These are phyloP conservation scores for Flaveria bidentis DNA, from an alignment of 129 eudicot genomes.

Conservation along the genomic window DNA sequence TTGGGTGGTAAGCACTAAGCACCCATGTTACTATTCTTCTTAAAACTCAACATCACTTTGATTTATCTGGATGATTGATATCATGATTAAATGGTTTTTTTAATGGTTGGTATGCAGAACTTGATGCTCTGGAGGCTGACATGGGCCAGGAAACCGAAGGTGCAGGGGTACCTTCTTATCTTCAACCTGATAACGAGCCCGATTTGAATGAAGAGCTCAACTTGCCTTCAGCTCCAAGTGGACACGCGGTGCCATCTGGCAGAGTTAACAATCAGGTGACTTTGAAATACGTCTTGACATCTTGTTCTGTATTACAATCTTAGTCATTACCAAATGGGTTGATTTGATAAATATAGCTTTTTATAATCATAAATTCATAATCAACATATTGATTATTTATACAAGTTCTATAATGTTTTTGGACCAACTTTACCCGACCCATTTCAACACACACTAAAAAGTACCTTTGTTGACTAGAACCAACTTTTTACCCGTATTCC, in stretches of 20 bases:
- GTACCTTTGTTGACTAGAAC: not conserved
- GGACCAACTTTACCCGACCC: not conserved
- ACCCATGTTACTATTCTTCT: not conserved
- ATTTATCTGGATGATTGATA: conserved; percentile 12
- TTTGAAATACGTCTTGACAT: not conserved
- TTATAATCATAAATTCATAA: too few relatives aligned
- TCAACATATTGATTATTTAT: too few relatives aligned
- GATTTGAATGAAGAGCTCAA: conserved; percentile 70
- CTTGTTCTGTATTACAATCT: not conserved
- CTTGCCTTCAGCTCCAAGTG: conserved; percentile 83
- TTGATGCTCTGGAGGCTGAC: conserved; percentile 94
- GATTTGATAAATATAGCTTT: not conserved
- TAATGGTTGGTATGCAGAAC: conserved; percentile 53
- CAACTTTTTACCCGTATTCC: not conserved
- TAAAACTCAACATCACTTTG: conserved; percentile 2
- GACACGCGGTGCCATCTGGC: conserved; percentile 63
- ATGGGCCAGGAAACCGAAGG: conserved; percentile 90
- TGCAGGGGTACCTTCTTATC: conserved; percentile 91
- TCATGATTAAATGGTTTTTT: not conserved
- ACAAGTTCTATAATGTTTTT: too few relatives aligned
- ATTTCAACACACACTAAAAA: not conserved
- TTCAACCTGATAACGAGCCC: conserved; percentile 83
- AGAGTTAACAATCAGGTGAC: conserved; percentile 63
- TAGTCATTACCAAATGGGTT: conserved; percentile 18
- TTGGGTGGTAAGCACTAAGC: conserved; percentile 72